phyloP scores from a whole-genome alignment of 2,329 filamentous ascomycete species.

The Trichoderma sp. region DNA sequence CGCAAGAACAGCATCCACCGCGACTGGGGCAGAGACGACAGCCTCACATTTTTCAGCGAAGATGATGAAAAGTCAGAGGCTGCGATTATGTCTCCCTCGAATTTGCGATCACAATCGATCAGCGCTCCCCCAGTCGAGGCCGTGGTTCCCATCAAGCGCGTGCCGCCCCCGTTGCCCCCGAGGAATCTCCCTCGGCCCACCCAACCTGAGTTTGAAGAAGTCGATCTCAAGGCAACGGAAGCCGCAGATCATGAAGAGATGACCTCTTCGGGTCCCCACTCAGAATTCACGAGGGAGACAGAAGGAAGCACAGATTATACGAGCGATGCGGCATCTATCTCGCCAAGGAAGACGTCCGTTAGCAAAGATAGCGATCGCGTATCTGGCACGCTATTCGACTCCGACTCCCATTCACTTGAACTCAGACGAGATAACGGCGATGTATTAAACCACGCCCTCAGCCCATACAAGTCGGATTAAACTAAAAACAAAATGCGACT shows the following conservation, averaged over 20 bases:
- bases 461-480: background rate
- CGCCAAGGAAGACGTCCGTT: background rate
- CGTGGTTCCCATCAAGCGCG: background rate
- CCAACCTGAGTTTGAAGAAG: constrained; percentile 12
- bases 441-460: background rate
- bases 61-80: constrained; percentile 15
- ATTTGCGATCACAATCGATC: constrained; percentile 1
- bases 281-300: constrained; percentile 6
- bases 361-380: background rate
- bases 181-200: constrained; percentile 3
- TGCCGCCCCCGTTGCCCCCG: constrained; percentile 12
- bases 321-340: background rate
- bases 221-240: constrained; percentile 2
- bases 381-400: background rate
- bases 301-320: background rate
- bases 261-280: background rate
- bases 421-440: background rate
- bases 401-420: constrained; percentile 8
- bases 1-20: constrained; percentile 8
- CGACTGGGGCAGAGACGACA: constrained; percentile 16
- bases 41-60: constrained; percentile 11
- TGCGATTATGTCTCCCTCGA: background rate
- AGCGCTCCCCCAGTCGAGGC: constrained; percentile 5
- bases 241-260: background rate
- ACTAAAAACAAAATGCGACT: background rate